Percentiles rank a stretch among this genome's conserved stretches.
Conservation (phyloP, 805 yeast genomes). For the Candida odintsovae region DNA sequence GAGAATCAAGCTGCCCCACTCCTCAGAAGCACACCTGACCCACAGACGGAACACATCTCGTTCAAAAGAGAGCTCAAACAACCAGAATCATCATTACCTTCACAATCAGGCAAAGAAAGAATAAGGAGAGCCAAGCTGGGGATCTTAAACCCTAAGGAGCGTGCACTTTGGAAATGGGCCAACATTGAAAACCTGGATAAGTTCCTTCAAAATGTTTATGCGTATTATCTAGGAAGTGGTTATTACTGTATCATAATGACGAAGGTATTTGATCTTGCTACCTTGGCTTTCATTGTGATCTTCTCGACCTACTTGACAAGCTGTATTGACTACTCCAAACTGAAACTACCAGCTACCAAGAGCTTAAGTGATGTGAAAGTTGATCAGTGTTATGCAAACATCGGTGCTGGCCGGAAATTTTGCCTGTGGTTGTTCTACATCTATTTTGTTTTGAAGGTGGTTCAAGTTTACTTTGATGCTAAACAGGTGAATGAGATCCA, state of each 20-base stretch:
- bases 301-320: conserved; percentile 74
- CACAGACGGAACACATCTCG: conserved; percentile 8
- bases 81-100: not conserved
- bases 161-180: conserved; percentile 95
- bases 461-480: conserved; percentile 56
- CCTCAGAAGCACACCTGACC: not conserved
- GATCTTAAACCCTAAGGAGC: conserved; percentile 55
- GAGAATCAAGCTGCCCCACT: not conserved
- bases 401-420: conserved; percentile 49
- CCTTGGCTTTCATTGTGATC: conserved; percentile 72
- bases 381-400: conserved; percentile 35
- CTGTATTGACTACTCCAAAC: conserved; percentile 66
- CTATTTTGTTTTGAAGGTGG: conserved; percentile 44
- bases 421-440: conserved; percentile 55
- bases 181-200: conserved; percentile 88
- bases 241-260: conserved; percentile 68
- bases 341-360: conserved; percentile 26
- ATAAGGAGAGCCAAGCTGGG: conserved; percentile 28
- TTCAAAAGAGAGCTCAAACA: conserved; percentile 8
- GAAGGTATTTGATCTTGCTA: conserved; percentile 59
- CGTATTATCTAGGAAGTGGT: conserved; percentile 83
- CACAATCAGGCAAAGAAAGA: conserved; percentile 16
- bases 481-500: conserved; percentile 67
- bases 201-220: conserved; percentile 77
- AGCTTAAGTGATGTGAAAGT: conserved; percentile 28